Evolutionary conservation across 2,329 filamentous ascomycete species (phyloP).

Genomic region (Phymatotrichopsis omnivora): DNA sequence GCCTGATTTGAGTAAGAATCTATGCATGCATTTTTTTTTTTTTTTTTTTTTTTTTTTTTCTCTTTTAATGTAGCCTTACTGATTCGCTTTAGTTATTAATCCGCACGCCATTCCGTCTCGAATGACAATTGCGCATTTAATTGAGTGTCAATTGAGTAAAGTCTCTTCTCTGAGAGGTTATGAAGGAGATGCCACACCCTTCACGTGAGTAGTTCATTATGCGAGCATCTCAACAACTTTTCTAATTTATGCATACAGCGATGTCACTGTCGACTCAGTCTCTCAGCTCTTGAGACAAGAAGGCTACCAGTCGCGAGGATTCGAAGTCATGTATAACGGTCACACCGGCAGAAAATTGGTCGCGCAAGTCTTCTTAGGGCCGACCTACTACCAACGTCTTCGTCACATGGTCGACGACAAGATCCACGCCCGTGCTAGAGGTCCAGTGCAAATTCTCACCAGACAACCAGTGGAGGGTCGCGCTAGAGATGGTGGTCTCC

Average conservation of each 20-base stretch:
- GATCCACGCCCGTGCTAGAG: constrained; percentile 96
- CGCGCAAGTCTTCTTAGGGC: constrained; percentile 91
- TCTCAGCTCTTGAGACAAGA: constrained; percentile 76
- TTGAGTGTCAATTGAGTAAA: constrained; percentile 95
- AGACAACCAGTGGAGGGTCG: constrained; percentile 96
- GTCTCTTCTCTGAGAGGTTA: constrained; percentile 86
- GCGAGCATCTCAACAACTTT: background rate
- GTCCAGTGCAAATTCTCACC: constrained; percentile 93
- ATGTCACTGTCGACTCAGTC: constrained; percentile 90
- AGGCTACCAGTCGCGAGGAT: constrained; percentile 93
- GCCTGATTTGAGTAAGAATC: constrained; percentile 59
- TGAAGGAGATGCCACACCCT: constrained; percentile 95
- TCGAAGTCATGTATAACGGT: constrained; percentile 98
- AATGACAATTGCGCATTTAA: constrained; percentile 99
- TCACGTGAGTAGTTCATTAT: constrained; percentile 45
- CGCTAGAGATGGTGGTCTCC: constrained; percentile 91
- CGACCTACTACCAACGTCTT: constrained; percentile 96
- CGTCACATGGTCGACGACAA: constrained; percentile 99
- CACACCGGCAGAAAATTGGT: constrained; percentile 91
- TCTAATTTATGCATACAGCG: constrained; percentile 34
- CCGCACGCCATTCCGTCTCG: constrained; percentile 98
- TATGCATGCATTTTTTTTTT: background rate
- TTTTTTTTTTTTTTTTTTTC: background rate
- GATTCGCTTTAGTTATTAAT: constrained; percentile 60
- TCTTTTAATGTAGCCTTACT: too few species aligned